phyloP scores from a whole-genome alignment of 2,329 filamentous ascomycete species.

The Alternaria brassicae region DNA sequence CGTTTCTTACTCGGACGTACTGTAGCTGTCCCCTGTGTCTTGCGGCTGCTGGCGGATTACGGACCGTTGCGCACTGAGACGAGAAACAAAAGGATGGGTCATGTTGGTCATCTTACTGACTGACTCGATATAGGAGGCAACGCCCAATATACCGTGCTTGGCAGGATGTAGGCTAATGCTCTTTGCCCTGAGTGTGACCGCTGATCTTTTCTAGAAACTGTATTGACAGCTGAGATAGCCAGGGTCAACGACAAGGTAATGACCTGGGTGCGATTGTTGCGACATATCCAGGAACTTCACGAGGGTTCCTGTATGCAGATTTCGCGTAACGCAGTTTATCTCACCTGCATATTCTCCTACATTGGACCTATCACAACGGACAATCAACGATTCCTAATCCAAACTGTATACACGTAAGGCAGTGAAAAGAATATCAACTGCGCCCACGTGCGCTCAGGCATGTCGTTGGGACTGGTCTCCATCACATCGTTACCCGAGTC shows the following conservation, averaged over 20 bases:
- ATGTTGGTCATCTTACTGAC: constrained; percentile 8
- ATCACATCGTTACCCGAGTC: neutral
- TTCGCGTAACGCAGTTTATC: neutral
- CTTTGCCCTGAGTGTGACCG: constrained; percentile 12
- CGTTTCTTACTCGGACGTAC: constrained; percentile 1
- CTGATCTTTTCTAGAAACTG: constrained; percentile 15
- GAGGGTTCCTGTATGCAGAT: neutral
- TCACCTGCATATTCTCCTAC: neutral
- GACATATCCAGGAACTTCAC: constrained; percentile 1
- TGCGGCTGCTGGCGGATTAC: constrained; percentile 9
- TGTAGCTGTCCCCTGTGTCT: constrained; percentile 9
- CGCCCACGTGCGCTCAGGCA: constrained; percentile 7
- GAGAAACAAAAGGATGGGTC: constrained; percentile 8
- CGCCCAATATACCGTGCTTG: constrained; percentile 17
- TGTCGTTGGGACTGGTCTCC: constrained; percentile 1
- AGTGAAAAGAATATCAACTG: neutral
- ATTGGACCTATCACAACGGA: neutral
- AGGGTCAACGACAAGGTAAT: constrained; percentile 2
- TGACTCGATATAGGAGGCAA: constrained; percentile 8
- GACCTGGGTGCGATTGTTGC: neutral
- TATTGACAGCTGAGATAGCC: constrained; percentile 6
- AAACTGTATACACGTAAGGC: neutral
- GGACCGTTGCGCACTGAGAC: constrained; percentile 15
- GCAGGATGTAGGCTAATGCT: constrained; percentile 17
- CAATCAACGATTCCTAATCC: neutral